These are phyloP conservation scores for Ceratobasidium sp. DNA, from an alignment of 1,284 basidiomycete genomes.

Conservation along the genomic window DNA sequence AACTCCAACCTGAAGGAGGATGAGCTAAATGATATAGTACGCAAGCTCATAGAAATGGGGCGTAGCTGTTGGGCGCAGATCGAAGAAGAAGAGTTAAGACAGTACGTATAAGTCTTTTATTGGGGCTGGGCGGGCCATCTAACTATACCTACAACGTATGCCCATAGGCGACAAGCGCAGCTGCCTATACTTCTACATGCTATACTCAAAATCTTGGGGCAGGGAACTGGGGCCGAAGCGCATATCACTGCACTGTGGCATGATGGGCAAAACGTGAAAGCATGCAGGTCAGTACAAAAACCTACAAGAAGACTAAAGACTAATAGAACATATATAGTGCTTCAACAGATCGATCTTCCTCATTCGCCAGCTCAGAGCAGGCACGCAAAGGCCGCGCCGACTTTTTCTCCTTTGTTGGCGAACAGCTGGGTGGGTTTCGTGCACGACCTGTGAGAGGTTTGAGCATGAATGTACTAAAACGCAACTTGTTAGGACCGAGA, in stretches of 20 bases:
- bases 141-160: not conserved
- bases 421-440: not conserved
- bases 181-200: not conserved
- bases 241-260: not conserved
- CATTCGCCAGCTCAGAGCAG: not conserved
- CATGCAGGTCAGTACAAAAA: not conserved
- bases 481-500: not conserved
- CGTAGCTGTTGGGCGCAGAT: not conserved
- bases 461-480: not conserved
- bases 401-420: not conserved
- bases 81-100: not conserved
- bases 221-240: not conserved
- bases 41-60: not conserved
- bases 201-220: not conserved
- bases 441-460: not conserved
- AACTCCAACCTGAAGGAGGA: not conserved
- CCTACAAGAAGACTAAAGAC: too few relatives aligned
- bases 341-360: not conserved
- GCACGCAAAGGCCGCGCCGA: not conserved
- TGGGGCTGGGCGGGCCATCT: not conserved
- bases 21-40: not conserved
- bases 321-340: not conserved
- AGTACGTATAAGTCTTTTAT: not conserved
- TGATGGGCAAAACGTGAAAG: not conserved
- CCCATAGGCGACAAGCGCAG: not conserved